A percentile compares a stretch with the other conserved stretches of the same genome.
Evolutionary conservation across 805 yeast genomes (phyloP).

Genomic region (Vanderwaltozyma polyspora): DNA sequence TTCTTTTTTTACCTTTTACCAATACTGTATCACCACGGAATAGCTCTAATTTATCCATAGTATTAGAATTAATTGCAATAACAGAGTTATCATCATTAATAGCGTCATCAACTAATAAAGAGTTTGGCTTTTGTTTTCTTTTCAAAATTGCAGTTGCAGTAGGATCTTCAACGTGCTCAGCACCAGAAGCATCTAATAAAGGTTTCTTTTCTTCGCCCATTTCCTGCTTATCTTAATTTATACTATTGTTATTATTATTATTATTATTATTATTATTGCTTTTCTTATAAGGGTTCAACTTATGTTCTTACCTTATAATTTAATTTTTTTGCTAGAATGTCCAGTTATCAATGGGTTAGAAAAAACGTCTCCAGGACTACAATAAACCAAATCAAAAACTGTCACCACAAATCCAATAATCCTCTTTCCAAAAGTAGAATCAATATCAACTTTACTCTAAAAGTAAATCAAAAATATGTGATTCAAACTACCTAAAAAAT

Average conservation of each 20-base stretch:
- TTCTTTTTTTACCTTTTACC: conserved; percentile 95
- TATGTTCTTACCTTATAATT: no score
- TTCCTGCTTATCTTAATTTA: conserved; percentile 3
- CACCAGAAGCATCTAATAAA: conserved; percentile 57
- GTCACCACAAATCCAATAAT: no score
- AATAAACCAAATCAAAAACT: no score
- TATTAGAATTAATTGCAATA: conserved; percentile 87
- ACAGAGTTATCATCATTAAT: conserved; percentile 93
- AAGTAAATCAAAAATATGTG: no score
- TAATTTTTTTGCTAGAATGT: no score
- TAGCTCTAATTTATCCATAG: conserved; percentile 87
- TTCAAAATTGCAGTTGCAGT: conserved; percentile 96
- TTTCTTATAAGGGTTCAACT: no score
- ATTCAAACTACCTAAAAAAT: no score
- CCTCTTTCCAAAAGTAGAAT: no score
- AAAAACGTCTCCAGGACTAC: no score
- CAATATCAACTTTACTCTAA: no score
- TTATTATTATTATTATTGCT: no score
- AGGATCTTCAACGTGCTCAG: conserved; percentile 44
- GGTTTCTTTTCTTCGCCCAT: conserved; percentile 32
- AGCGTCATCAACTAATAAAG: conserved; percentile 91
- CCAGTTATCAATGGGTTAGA: no score
- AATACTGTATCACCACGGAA: conserved; percentile 96
- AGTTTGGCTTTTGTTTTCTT: conserved; percentile 95
- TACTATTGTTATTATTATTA: background rate